Base-by-base conservation (phyloP, 495 filamentous ascomycete genomes). In the Darksidea phi region DNA sequence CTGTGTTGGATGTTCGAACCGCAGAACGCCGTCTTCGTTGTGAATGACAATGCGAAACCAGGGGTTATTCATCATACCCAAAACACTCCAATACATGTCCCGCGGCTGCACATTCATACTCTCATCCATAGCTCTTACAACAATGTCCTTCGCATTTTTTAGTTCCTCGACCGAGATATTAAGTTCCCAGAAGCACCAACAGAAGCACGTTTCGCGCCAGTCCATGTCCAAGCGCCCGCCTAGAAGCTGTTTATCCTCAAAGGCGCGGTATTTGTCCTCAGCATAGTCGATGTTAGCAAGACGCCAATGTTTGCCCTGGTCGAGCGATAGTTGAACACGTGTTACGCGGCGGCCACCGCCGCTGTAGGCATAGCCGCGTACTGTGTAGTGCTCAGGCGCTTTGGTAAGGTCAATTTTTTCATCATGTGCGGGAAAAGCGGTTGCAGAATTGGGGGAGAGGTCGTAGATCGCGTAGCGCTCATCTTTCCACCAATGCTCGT, bases 1-100 rank as follows among this genome's bases (percentile, higher is more conserved):
- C 66, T 91, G 88, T 1, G 89, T 95, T 0, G 93, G 93, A 67
- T 97, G 93, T 63, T 97, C 92, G 59, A 97, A 97, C 7, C 83
- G 80, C 43, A 97, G 72, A 21, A 63, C 70, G 34, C 84, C 78
- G 0, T 76, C 80, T 62, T 95, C 88, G 57, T 86, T 86, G 42
- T 81, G 84, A 57, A 97, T 89, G 5, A 84, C 81, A 6, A 97
- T 80, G 15, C 93, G 79, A 72, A 86, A 97, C 93, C 93, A 97
- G 6, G 91, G 88, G 68, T 96, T 97, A 71, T 97, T 96, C 93
- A 97, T 97, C 93, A 97, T 97, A 0, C 93, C 93, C 42, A 97
- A 75, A 17, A 96, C 92, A 57, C 83, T 89, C 93, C 93, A 97
- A 74, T 97, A 97, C 88, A 96, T 95, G 66, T 97, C 93, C 59